A percentile compares a stretch with the other conserved stretches of the same genome.
Evolutionary conservation across 371 early-diverging fungal species (phyloP).

Genomic region (Rhizomucor pusillus): DNA sequence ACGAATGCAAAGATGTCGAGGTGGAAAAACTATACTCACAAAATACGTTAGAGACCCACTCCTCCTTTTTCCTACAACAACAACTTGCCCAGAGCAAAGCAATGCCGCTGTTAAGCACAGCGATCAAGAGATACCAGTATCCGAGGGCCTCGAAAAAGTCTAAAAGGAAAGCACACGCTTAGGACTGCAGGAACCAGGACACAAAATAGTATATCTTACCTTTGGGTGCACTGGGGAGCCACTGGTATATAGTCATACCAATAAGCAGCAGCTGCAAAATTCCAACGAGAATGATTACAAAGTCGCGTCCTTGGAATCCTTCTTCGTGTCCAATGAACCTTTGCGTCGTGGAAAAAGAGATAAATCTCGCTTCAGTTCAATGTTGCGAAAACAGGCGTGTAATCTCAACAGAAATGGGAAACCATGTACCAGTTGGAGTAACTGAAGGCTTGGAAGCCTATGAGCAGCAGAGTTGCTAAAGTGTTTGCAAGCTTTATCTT

Average conservation of each 20-base stretch:
- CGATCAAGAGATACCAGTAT: slow-evolving; percentile 43
- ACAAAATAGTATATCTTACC: slow-evolving; percentile 29
- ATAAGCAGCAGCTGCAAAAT: slow-evolving; percentile 35
- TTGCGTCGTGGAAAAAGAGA: background rate
- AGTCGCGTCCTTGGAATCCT: slow-evolving; percentile 36
- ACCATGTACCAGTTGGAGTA: slow-evolving; percentile 28
- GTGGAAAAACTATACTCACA: slow-evolving; percentile 22
- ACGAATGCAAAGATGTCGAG: slow-evolving; percentile 39
- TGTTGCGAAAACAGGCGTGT: background rate
- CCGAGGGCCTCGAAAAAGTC: slow-evolving; percentile 41
- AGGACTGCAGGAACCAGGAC: background rate
- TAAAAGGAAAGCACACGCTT: slow-evolving; percentile 3
- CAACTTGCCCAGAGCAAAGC: slow-evolving; percentile 33
- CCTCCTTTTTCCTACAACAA: background rate
- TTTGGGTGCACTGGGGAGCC: slow-evolving; percentile 44
- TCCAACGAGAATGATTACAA: slow-evolving; percentile 31
- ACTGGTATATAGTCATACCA: slow-evolving; percentile 48
- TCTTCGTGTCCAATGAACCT: slow-evolving; percentile 36
- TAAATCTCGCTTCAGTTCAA: background rate
- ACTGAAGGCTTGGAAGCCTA: slow-evolving; percentile 39
- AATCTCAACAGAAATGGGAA: background rate
- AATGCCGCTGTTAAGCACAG: slow-evolving; percentile 31
- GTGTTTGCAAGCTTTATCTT: slow-evolving; percentile 43
- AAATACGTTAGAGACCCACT: background rate
- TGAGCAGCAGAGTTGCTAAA: slow-evolving; percentile 32